These are phyloP conservation scores for Artomyces pyxidatus DNA, from an alignment of 768 basidiomycete species.

Conservation along the genomic window DNA sequence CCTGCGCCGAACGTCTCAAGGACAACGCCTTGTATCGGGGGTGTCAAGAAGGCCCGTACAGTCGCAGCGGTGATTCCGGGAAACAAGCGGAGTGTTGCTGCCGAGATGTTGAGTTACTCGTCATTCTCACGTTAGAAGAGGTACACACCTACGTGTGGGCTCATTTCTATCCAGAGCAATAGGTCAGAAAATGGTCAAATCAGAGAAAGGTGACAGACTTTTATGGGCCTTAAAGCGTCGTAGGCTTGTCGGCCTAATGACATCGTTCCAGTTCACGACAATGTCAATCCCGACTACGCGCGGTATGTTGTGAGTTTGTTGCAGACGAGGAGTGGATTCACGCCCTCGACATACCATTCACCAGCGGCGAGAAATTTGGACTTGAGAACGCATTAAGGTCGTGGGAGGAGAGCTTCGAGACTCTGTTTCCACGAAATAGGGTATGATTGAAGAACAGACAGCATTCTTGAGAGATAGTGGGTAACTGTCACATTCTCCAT, in stretches of 20 bases:
- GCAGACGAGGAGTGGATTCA: background rate
- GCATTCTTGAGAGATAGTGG: slow-evolving; percentile 44
- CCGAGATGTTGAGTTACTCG: background rate
- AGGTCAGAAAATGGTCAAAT: background rate
- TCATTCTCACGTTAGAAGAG: background rate
- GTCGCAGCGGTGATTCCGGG: slow-evolving; percentile 78
- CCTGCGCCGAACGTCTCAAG: slow-evolving; percentile 91
- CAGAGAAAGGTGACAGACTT: slow-evolving; percentile 29
- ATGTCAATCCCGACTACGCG: slow-evolving; percentile 83
- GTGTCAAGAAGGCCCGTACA: slow-evolving; percentile 65
- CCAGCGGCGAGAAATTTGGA: slow-evolving; percentile 76
- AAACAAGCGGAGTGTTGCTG: slow-evolving; percentile 77
- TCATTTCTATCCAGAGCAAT: slow-evolving; percentile 51
- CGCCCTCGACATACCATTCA: slow-evolving; percentile 46
- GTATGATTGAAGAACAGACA: slow-evolving; percentile 87
- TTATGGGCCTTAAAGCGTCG: slow-evolving; percentile 79
- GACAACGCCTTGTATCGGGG: slow-evolving; percentile 74
- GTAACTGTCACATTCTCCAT: background rate
- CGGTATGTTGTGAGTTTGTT: background rate
- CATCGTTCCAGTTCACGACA: slow-evolving; percentile 81
- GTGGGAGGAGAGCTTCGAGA: slow-evolving; percentile 74
- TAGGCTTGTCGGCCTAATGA: slow-evolving; percentile 73
- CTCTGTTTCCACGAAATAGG: slow-evolving; percentile 79
- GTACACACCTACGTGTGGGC: slow-evolving; percentile 66
- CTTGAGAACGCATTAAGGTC: slow-evolving; percentile 80